Base-by-base conservation (phyloP, 2,329 filamentous ascomycete genomes). In the Xylariales sp. region DNA sequence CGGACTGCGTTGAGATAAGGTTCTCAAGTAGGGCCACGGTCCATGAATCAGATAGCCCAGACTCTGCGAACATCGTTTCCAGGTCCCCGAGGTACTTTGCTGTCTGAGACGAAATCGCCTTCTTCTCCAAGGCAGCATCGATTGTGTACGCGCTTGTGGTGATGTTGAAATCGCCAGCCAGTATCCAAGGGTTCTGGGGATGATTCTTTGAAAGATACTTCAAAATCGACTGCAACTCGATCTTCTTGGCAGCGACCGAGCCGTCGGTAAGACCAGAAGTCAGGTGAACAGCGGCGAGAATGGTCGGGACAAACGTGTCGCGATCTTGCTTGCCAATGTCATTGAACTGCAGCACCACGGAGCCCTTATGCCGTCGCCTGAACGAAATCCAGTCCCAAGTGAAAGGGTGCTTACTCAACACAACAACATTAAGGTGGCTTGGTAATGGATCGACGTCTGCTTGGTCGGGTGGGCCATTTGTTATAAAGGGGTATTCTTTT, bases 161-260 rank as follows among this genome's bases (percentile, higher is more conserved):
- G 18, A 84, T 62, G 50, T 85, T 85, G 55, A 84, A 80, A 52
- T 84, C 80, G 3, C 82, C 82, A 0, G 75, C 74, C 15, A 86
- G 50, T 4, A 84, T 62, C 65, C 73, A 78, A 4, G 76, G 67
- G 27, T 71, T 66, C 0, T 57, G 41, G 1, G 60, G 47, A 34
- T 76, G 72, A 0, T 59, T 50, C 1, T 46, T 49, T 1, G 58
- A 54, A 12, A 84, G 49, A 52, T 80, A 59, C 6, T 56, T 55
- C 2, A 74, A 52, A 1, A 85, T 53, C 15, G 59, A 65, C 33
- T 71, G 66, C 11, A 84, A 54, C 49, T 85, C 80, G 1, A 62
- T 58, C 47, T 70, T 74, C 56, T 82, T 84, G 1, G 70, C 64
- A 2, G 67, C 63, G 4, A 84, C 68, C 3, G 78, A 70, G 4